Evolutionary conservation across 2,329 filamentous ascomycete species (phyloP), one percentile per base, ranked within the genome.

Genomic region (Chaetomium olivaceum): DNA sequence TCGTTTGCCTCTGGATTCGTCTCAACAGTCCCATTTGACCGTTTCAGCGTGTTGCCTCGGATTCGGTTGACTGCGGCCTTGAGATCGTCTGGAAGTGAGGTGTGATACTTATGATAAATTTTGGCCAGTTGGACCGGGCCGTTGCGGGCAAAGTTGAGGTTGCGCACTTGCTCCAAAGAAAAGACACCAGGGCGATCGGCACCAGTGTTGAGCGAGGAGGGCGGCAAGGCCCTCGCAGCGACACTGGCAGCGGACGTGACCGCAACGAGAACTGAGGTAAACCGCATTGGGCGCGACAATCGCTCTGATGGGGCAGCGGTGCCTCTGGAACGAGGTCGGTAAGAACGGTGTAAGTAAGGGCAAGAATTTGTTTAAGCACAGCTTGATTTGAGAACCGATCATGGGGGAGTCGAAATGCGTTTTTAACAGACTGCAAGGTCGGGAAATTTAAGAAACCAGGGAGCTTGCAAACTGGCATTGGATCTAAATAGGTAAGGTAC

Each of bases 61-160:
- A 73, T 68, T 9, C 70, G 69, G 55, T 68, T 67, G 29, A 77
- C 68, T 12, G 73, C 74, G 16, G 54, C 58, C 33, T 66, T 67
- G 11, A 79, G 73, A 25, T 72, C 71, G 25, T 70, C 67, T 2
- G 78, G 77, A 1, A 80, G 60, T 3, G 74, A 65, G 11, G 70
- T 71, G 56, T 76, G 73, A 54, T 76, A 80, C 73, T 81, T 80
- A 67, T 60, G 63, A 71, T 80, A 80, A 39, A 74, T 73, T 60
- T 74, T 76, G 71, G 76, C 77, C 21, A 80, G 72, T 0, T 76
- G 75, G 4, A 74, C 65, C 8, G 75, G 74, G 7, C 78, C 78
- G 61, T 72, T 74, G 63, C 70, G 74, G 52, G 74, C 67, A 61
- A 74, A 79, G 56, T 75, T 71, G 27, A 73, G 65, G 70, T 80